Percentiles rank a stretch among this genome's conserved stretches.
Evolutionary conservation across 2,329 filamentous ascomycete species (phyloP).

Genomic region (Neofusicoccum cordaticola): DNA sequence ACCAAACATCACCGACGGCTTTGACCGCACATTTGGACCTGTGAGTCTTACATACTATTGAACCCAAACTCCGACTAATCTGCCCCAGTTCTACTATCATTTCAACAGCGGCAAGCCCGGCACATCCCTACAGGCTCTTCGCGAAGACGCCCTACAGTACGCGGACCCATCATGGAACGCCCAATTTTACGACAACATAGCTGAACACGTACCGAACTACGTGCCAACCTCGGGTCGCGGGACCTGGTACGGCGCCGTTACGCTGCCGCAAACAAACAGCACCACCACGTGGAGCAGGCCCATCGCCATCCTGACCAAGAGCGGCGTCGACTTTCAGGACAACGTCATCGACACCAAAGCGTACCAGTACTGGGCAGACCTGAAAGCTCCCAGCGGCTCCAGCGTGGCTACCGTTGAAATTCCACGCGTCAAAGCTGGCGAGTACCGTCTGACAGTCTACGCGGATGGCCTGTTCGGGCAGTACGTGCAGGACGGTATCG

Average conservation of each 20-base stretch:
- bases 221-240: slow-evolving; percentile 53
- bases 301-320: slow-evolving; percentile 55
- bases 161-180: slow-evolving; percentile 55
- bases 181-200: slow-evolving; percentile 62
- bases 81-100: slow-evolving; percentile 41
- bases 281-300: slow-evolving; percentile 46
- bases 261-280: slow-evolving; percentile 43
- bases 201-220: slow-evolving; percentile 58
- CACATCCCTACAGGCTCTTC: slow-evolving; percentile 47
- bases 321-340: slow-evolving; percentile 56
- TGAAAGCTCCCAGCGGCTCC: slow-evolving; percentile 27
- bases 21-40: slow-evolving; percentile 64
- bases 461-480: slow-evolving; percentile 62
- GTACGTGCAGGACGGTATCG: slow-evolving; percentile 53
- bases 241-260: slow-evolving; percentile 49
- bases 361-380: slow-evolving; percentile 60
- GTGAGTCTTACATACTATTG: slow-evolving; percentile 36
- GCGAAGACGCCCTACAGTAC: slow-evolving; percentile 54
- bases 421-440: slow-evolving; percentile 54
- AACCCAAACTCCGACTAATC: background rate
- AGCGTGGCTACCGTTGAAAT: slow-evolving; percentile 48
- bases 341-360: slow-evolving; percentile 55
- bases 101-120: slow-evolving; percentile 57
- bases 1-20: slow-evolving; percentile 63
- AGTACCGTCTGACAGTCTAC: slow-evolving; percentile 62